Evolutionary conservation across 805 yeast genomes (phyloP), one percentile per base, ranked within the genome.

Genomic region (Saturnispora zaruensis): DNA sequence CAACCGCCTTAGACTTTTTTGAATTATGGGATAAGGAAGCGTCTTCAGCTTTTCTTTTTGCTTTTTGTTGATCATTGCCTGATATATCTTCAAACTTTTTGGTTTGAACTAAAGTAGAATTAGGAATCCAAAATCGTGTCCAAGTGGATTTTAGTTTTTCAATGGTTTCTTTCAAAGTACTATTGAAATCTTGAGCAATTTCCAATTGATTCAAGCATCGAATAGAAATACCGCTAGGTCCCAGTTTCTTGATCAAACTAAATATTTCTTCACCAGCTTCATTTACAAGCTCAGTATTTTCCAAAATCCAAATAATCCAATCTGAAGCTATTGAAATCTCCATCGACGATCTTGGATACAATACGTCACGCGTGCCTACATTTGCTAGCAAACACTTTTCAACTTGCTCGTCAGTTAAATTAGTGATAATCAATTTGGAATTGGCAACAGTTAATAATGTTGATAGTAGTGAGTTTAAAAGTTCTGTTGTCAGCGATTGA

Each of bases 61-160:
- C 5, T 23, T 14, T n/a, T 23, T 23, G 44, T 24, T 13, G 6
- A 30, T 16, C 18, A 11, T 16, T 4, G 1, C 14, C 2, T 26
- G 44, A 38, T 4, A 23, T 21, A 9, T 47, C 53, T 2, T 45
- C 47, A 3, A 49, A n/a, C n/a, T 38, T 46, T 50, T 49, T 49
- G 25, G 32, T 50, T 14, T 30, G 37, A 18, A 40, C 18, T 14
- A 36, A 23, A 6, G 41, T 18, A 3, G 40, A 16, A 9, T 53
- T 55, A 9, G 63, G 54, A 9, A 61, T 46, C 52, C 55, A 53
- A 49, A 56, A 60, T 18, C 55, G 57, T 40, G 54, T 52, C 57
- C 65, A 58, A 16, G 57, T 49, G 7, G 44, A 41, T 7, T 60
- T 40, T 5, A 57, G 57, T 6, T 55, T 53, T 16, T 24, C 16